Base-by-base conservation (phyloP, 345 rosid genomes). In the Sisymbrium irio region DNA sequence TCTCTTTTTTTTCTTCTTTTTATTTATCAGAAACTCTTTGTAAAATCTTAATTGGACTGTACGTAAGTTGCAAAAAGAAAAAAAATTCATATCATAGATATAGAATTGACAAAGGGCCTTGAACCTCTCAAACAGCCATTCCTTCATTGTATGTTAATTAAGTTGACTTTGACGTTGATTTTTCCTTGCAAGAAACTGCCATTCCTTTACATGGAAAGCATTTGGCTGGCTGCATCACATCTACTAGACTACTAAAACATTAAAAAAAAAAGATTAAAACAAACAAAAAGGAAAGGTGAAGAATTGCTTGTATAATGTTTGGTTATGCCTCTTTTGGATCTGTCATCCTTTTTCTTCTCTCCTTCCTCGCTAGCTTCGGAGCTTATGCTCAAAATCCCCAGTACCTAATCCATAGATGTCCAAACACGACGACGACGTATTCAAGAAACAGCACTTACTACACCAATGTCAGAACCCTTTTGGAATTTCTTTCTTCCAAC, bases 381-480 rank as follows among this genome's bases (percentile, higher is more conserved):
- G 25, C 68, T 4, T 85, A 74, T 54, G 33, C 50, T 15, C 41
- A 55, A 32, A 0, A n/a, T 0, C 76, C 62, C 6, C 51, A 8
- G 27, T 63, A 53, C 45, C 0, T 14, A 1, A 30, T 27, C 69
- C 47, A 63, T 40, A 0, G 1, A 6, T 73, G 77, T 63, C 18
- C 49, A 2, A 50, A 27, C 59, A n/a, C n/a, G n/a, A 39, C 61
- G 9, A 70, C 65, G n/a, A 82, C 67, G 30, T 82, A 63, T 71
- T 54, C 83, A 1, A 0, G 4, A 14, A 74, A 77, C 69, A 81
- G 83, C 77, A 28, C 76, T 6, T 85, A 58, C 67, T 57, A 7
- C 19, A 5, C 59, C 37, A 54, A 54, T 9, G 5, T 54, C 7
- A 54, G 19, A 54, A 54, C 19, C 9, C 19, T 54, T 53, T 28